A percentile compares a stretch with the other conserved stretches of the same genome.
These are phyloP conservation scores for Pseudogymnoascus sp. DNA, from an alignment of 2,329 filamentous ascomycete genomes.

Conservation along the genomic window DNA sequence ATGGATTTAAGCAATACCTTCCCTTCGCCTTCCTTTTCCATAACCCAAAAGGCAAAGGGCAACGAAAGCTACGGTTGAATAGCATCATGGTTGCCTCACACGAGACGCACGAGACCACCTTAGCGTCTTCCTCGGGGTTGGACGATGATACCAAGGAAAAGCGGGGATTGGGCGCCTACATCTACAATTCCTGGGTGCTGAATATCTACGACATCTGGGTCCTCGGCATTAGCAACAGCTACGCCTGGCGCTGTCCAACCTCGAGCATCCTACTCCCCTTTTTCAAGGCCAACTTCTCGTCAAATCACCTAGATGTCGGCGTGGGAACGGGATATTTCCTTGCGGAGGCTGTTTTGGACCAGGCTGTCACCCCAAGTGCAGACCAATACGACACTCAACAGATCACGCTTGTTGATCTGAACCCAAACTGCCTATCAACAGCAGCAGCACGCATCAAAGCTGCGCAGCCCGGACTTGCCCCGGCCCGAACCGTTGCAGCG, in stretches of 20 bases:
- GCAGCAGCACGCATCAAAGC: conserved; percentile 17
- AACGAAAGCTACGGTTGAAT: neutral
- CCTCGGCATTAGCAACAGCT: conserved; percentile 20
- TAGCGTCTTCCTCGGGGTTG: neutral
- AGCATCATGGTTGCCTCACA: neutral
- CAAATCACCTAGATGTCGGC: conserved; percentile 26
- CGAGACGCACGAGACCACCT: neutral
- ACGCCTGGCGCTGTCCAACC: conserved; percentile 24
- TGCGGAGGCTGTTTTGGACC: conserved; percentile 12
- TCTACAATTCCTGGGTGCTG: conserved; percentile 11
- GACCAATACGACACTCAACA: conserved; percentile 4
- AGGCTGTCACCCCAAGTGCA: neutral
- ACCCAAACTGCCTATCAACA: conserved; percentile 24
- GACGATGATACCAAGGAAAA: neutral
- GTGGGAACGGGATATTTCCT: conserved; percentile 27
- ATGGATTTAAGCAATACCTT: neutral
- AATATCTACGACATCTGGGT: conserved; percentile 19
- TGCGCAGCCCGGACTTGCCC: conserved; percentile 16
- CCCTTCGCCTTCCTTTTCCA: neutral
- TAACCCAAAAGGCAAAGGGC: neutral
- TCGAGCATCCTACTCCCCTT: conserved; percentile 18
- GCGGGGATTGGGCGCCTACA: neutral
- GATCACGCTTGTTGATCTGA: conserved; percentile 23
- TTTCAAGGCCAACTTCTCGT: conserved; percentile 20
- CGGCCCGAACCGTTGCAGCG: conserved; percentile 25